Evolutionary conservation across 2,329 filamentous ascomycete species (phyloP).

Genomic region (Cercospora sojina): DNA sequence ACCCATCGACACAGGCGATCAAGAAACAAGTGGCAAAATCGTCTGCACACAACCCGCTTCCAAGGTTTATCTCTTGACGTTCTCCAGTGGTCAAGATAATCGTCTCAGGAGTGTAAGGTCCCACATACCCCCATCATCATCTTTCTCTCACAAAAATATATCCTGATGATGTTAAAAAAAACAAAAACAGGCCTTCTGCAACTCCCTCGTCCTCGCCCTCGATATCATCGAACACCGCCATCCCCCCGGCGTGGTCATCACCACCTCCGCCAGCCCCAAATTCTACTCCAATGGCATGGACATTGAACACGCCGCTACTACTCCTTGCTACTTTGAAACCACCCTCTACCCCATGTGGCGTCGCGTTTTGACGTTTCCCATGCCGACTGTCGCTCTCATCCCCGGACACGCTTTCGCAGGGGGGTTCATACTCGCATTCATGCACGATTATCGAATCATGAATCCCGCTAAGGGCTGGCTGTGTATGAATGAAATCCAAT

Average conservation of each 20-base stretch:
- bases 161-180: neutral
- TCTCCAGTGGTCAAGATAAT: slow-evolving; percentile 72
- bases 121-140: neutral
- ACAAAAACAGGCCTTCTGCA: slow-evolving; percentile 54
- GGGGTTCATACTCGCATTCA: slow-evolving; percentile 77
- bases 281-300: slow-evolving; percentile 86
- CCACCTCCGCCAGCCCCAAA: slow-evolving; percentile 71
- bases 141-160: neutral
- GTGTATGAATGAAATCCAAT: slow-evolving; percentile 79
- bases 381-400: slow-evolving; percentile 77
- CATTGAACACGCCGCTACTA: slow-evolving; percentile 62
- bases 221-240: slow-evolving; percentile 71
- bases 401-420: slow-evolving; percentile 81
- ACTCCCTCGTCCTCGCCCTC: slow-evolving; percentile 66
- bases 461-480: slow-evolving; percentile 68
- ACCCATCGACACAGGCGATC: slow-evolving; percentile 27
- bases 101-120: slow-evolving; percentile 59
- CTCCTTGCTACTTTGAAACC: slow-evolving; percentile 59
- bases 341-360: slow-evolving; percentile 65
- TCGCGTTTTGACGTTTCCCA: slow-evolving; percentile 68
- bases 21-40: slow-evolving; percentile 40
- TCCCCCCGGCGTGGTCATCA: slow-evolving; percentile 71
- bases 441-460: slow-evolving; percentile 80
- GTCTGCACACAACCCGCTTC: slow-evolving; percentile 61
- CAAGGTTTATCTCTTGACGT: slow-evolving; percentile 69